phyloP scores from a whole-genome alignment of 345 rosid species.

The Euclidium syriacum region DNA sequence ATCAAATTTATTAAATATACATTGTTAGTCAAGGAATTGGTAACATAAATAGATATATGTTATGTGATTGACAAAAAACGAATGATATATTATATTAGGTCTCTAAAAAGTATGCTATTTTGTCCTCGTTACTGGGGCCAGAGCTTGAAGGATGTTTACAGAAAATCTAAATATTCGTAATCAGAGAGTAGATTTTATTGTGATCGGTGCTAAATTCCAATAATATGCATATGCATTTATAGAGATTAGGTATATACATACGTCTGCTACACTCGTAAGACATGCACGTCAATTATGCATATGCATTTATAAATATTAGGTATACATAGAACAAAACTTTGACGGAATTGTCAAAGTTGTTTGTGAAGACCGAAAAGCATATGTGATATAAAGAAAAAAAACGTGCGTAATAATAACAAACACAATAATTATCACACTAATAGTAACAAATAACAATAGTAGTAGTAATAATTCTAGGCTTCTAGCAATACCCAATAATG shows the following conservation, averaged over 20 bases:
- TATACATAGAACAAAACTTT: constrained; percentile 16
- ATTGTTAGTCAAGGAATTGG: too few relatives aligned
- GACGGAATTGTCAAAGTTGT: constrained; percentile 17
- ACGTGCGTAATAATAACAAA: constrained; percentile 22
- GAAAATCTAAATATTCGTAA: constrained; percentile 15
- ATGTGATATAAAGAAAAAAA: constrained; percentile 20
- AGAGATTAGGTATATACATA: too few relatives aligned
- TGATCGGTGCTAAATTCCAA: constrained; percentile 5
- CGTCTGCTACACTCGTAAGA: constrained; percentile 11
- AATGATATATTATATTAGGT: too few relatives aligned
- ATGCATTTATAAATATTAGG: constrained; percentile 10
- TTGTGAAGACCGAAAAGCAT: constrained; percentile 12
- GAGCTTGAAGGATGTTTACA: background rate
- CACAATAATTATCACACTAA: background rate
- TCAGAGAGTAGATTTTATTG: background rate
- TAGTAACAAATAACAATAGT: background rate
- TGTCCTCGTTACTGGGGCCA: background rate
- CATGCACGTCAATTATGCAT: constrained; percentile 8
- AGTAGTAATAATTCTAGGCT: background rate
- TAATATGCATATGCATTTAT: background rate
- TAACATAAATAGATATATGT: too few relatives aligned
- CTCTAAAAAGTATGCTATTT: background rate
- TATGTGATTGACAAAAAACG: too few relatives aligned
- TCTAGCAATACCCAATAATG: constrained; percentile 4
- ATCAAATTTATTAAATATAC: too few relatives aligned